Evolutionary conservation across 2,329 filamentous ascomycete genomes (phyloP).

Genomic region (Macrophomina pseudophaseolina): DNA sequence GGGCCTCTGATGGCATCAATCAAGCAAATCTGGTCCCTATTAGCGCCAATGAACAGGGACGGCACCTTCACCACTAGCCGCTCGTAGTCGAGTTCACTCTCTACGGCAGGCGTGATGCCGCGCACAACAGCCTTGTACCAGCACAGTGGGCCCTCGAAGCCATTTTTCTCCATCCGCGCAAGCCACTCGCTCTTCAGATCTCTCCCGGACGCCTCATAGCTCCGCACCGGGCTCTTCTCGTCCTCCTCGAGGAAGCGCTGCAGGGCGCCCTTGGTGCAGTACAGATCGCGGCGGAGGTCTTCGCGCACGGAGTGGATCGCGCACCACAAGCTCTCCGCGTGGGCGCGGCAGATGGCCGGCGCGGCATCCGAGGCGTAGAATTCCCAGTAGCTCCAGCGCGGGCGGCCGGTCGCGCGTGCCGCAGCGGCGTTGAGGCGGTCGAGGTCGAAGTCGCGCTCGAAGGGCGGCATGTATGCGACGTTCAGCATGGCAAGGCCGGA

Average conservation of each 20-base stretch:
- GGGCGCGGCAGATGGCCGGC: slow-evolving; percentile 21
- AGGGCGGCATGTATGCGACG: slow-evolving; percentile 49
- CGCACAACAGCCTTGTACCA: background rate
- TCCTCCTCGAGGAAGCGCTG: background rate
- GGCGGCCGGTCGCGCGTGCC: slow-evolving; percentile 44
- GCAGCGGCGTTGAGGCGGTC: slow-evolving; percentile 40
- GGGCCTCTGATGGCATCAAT: background rate
- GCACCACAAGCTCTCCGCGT: background rate
- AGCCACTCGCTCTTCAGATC: background rate
- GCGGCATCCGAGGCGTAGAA: slow-evolving; percentile 51
- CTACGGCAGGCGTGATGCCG: background rate
- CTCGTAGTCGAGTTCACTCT: background rate
- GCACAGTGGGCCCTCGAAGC: background rate
- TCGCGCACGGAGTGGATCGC: background rate
- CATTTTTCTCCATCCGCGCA: background rate
- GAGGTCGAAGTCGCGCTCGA: slow-evolving; percentile 42
- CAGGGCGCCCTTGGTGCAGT: background rate
- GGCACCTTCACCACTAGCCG: background rate
- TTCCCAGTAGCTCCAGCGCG: slow-evolving; percentile 52
- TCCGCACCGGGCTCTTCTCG: background rate
- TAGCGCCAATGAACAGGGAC: background rate
- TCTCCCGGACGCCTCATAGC: background rate
- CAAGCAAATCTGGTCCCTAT: background rate
- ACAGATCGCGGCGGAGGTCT: background rate
- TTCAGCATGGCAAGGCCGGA: slow-evolving; percentile 50